Evolutionary conservation across 495 filamentous ascomycete species (phyloP), one percentile per base, ranked within the genome.

Genomic region (Talaromyces wortmannii): DNA sequence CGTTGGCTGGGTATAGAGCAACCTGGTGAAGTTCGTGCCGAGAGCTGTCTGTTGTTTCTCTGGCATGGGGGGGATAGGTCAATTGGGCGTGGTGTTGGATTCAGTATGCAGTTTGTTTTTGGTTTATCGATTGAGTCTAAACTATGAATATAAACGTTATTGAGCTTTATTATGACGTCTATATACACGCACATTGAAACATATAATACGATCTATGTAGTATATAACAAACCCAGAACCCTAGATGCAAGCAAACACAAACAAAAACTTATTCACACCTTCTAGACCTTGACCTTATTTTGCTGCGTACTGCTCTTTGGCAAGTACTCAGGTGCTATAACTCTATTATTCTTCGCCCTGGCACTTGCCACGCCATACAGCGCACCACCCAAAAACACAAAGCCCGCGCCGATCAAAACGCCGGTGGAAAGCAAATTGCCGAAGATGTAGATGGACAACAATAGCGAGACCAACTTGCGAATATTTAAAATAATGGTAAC

Each of bases 401-500:
- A 77, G 5, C 78, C 71, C 2, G 92, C 91, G 18, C 94, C 94
- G 12, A 89, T 54, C 43, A 95, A 65, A 45, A 96, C 92, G 40
- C 89, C 85, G 3, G 75, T 68, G 0, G 83, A 80, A 58, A 98
- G 69, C 32, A 79, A 63, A 64, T 97, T 96, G 7, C 92, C 94
- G 70, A 98, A 98, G 3, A 97, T 66, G 77, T 88, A 91, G 57
- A 97, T 91, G 56, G 92, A 97, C 42, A 97, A 62, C 57, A 96
- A 66, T 53, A 97, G 78, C 56, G 90, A 95, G 16, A 95, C 85
- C n/a, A 98, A 76, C 69, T 98, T 98, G 61, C 94, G 80, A 48
- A 98, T 86, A 67, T 97, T 98, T 29, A 98, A 78, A 32, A 96
- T 89, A 44, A 98, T 94, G 2, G 92, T 96, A 13, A 98, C 94